phyloP scores from a whole-genome alignment of 202 grass and related monocot species.

The Schoenoplectus tabernaemontani region DNA sequence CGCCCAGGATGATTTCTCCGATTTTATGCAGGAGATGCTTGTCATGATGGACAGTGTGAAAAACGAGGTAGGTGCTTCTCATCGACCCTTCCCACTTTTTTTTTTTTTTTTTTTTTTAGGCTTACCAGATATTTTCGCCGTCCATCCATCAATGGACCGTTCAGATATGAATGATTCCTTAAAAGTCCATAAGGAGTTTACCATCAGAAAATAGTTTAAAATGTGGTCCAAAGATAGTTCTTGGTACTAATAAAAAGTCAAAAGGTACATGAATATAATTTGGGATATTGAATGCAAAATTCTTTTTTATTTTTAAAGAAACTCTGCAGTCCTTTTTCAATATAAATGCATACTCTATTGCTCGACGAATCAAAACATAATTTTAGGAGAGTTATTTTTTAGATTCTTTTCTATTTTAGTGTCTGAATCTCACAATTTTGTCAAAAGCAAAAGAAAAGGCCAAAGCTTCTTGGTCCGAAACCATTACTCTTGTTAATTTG shows the following conservation, averaged over 20 bases:
- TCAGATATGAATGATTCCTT: too few relatives aligned
- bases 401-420: neutral
- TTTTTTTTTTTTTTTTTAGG: too few relatives aligned
- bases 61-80: constrained; percentile 54
- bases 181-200: neutral
- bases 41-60: constrained; percentile 95
- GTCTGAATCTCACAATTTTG: neutral
- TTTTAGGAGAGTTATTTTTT: neutral
- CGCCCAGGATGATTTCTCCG: constrained; percentile 81
- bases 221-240: neutral
- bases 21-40: constrained; percentile 99
- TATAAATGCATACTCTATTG: neutral
- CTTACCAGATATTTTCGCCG: neutral
- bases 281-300: neutral
- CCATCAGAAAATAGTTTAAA: neutral
- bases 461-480: too few relatives aligned
- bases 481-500: neutral
- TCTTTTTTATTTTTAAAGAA: neutral
- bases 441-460: too few relatives aligned
- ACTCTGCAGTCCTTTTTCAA: neutral
- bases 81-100: neutral
- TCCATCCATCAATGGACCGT: neutral
- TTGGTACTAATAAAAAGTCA: neutral
- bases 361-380: neutral
- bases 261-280: neutral